phyloP scores from a whole-genome alignment of 1,139 yeast genomes.

The Taphrina betulina region DNA sequence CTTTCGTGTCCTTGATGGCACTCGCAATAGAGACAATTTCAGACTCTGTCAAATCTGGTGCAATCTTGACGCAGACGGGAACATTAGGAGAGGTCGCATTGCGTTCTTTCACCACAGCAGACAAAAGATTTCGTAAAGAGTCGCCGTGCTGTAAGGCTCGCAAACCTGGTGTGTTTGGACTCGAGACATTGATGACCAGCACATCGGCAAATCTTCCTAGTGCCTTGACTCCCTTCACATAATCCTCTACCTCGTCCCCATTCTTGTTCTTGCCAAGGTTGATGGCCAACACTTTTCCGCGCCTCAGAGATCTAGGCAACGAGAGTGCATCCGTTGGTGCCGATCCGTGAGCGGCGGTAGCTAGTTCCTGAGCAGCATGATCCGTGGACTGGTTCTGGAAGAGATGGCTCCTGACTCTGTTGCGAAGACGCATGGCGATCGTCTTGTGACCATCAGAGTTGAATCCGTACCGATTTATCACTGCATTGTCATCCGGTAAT shows the following conservation, averaged over 20 bases:
- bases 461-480: conserved; percentile 91
- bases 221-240: conserved; percentile 74
- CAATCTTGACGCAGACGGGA: conserved; percentile 84
- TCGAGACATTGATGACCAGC: conserved; percentile 84
- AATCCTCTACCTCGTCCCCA: conserved; percentile 87
- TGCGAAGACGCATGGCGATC: conserved; percentile 64
- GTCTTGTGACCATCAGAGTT: conserved; percentile 83
- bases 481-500: conserved; percentile 79
- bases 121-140: conserved; percentile 65
- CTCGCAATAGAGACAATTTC: conserved; percentile 82
- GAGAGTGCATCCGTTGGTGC: conserved; percentile 39
- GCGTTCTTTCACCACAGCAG: conserved; percentile 49
- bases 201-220: conserved; percentile 87
- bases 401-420: conserved; percentile 52
- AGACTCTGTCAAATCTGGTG: conserved; percentile 83
- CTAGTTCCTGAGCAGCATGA: conserved; percentile 31
- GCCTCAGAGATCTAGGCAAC: conserved; percentile 57
- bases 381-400: conserved; percentile 6
- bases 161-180: conserved; percentile 95
- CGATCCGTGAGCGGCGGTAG: conserved; percentile 35
- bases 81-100: conserved; percentile 39
- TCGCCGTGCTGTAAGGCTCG: conserved; percentile 79
- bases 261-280: conserved; percentile 89
- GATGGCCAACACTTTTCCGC: conserved; percentile 69
- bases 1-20: conserved; percentile 70